These are phyloP conservation scores for Ensete ventricosum DNA, from an alignment of 176 grass and related monocot genomes.

Conservation along the genomic window DNA sequence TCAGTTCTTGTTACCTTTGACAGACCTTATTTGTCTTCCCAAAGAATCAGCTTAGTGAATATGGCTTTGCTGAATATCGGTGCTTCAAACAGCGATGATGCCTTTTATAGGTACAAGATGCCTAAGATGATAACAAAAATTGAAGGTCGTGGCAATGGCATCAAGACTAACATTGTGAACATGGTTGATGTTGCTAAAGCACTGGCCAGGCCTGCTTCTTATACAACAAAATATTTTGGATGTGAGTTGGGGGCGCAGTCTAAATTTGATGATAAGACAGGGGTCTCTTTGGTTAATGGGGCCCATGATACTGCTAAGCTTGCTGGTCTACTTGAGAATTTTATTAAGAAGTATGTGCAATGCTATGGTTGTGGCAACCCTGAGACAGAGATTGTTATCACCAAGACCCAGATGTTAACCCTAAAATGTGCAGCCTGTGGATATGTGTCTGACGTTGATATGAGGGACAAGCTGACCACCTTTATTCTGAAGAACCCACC, in stretches of 20 bases:
- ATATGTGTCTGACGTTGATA: background rate
- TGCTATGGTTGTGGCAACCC: conserved; percentile 13
- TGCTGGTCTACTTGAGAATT: conserved; percentile 5
- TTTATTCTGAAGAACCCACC: conserved; percentile 9
- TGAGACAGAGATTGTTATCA: conserved; percentile 10
- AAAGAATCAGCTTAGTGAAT: background rate
- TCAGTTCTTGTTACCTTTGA: background rate
- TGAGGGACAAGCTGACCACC: conserved; percentile 8
- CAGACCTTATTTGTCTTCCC: background rate
- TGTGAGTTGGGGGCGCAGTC: conserved; percentile 9
- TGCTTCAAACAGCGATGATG: conserved; percentile 71
- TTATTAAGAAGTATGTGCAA: conserved; percentile 14
- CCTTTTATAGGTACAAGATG: conserved; percentile 97
- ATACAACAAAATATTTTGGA: conserved; percentile 14
- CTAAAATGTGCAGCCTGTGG: conserved; percentile 16
- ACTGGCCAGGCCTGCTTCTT: conserved; percentile 1
- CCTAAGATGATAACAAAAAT: conserved; percentile 78
- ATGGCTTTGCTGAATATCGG: conserved; percentile 90
- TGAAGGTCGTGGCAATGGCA: conserved; percentile 59
- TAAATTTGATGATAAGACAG: conserved; percentile 6
- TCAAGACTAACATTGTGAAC: conserved; percentile 14
- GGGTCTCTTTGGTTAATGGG: conserved; percentile 7
- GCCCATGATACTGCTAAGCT: conserved; percentile 9
- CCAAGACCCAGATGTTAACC: conserved; percentile 10
- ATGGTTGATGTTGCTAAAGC: conserved; percentile 12